Evolutionary conservation across 805 yeast species (phyloP).

Genomic region (Metschnikowia arizonensis): DNA sequence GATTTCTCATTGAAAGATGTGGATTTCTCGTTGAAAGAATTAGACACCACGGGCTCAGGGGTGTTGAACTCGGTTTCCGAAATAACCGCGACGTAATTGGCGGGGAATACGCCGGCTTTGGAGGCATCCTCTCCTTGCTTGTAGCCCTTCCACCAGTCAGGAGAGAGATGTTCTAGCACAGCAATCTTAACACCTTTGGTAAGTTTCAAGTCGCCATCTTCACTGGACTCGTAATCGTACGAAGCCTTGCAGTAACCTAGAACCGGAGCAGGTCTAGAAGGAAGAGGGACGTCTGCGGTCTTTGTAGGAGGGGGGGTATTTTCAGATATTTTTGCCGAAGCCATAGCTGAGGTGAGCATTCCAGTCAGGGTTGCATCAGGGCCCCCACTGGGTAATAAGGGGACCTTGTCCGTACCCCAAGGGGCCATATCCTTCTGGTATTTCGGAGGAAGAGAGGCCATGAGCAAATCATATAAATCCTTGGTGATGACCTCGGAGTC

Average conservation of each 20-base stretch:
- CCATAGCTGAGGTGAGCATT: constrained; percentile 6
- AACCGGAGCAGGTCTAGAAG: constrained; percentile 19
- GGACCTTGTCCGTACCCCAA: constrained; percentile 38
- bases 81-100: constrained; percentile 66
- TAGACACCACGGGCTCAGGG: constrained; percentile 20
- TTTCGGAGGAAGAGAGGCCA: constrained; percentile 51
- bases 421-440: constrained; percentile 51
- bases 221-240: constrained; percentile 72
- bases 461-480: constrained; percentile 48
- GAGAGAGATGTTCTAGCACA: constrained; percentile 67
- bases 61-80: constrained; percentile 29
- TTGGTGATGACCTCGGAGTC: constrained; percentile 71
- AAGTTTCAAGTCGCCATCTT: constrained; percentile 67
- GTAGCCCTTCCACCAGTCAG: constrained; percentile 90
- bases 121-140: constrained; percentile 34
- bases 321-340: constrained; percentile 3
- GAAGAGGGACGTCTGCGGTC: constrained; percentile 8
- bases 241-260: constrained; percentile 54
- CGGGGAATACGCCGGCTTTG: constrained; percentile 79
- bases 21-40: constrained; percentile 16
- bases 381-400: background rate
- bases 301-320: constrained; percentile 8
- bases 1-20: background rate
- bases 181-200: constrained; percentile 63
- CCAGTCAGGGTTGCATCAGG: background rate